These are phyloP conservation scores for Tremella fuciformis DNA, from an alignment of 768 basidiomycete species.

Conservation along the genomic window DNA sequence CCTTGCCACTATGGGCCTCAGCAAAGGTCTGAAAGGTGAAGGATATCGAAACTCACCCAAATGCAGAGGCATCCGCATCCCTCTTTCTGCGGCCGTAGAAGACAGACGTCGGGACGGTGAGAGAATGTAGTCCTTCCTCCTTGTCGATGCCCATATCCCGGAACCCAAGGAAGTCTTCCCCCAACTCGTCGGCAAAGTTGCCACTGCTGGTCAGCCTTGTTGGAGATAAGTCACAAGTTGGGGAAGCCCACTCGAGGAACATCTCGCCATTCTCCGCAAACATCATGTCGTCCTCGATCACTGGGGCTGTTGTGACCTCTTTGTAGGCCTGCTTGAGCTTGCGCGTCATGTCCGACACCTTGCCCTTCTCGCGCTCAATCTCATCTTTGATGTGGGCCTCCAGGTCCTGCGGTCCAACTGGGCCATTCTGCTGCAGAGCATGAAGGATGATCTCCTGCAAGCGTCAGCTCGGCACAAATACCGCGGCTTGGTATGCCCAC, in stretches of 20 bases:
- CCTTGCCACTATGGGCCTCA: conserved; percentile 18
- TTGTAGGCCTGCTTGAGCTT: conserved; percentile 79
- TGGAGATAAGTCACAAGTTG: background rate
- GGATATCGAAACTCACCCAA: conserved; percentile 22
- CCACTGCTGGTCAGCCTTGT: conserved; percentile 57
- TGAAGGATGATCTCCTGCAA: conserved; percentile 88
- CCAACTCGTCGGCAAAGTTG: conserved; percentile 79
- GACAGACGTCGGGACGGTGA: conserved; percentile 68
- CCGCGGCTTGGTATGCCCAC: conserved; percentile 53
- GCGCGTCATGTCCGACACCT: conserved; percentile 75
- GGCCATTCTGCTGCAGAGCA: conserved; percentile 84
- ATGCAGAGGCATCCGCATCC: conserved; percentile 16
- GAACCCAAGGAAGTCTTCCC: conserved; percentile 90
- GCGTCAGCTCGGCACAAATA: background rate
- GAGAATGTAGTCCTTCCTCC: conserved; percentile 73
- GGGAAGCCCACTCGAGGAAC: conserved; percentile 61
- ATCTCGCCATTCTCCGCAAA: conserved; percentile 67
- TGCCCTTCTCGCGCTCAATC: conserved; percentile 72
- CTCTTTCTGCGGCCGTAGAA: conserved; percentile 53
- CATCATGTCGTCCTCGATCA: conserved; percentile 63
- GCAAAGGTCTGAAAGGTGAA: background rate
- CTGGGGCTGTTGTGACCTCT: conserved; percentile 62
- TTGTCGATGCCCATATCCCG: conserved; percentile 81
- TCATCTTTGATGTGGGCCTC: conserved; percentile 88
- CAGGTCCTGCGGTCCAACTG: conserved; percentile 70